Base-by-base conservation (phyloP, 305 asterid species). In the Fraxinus angustifolia region DNA sequence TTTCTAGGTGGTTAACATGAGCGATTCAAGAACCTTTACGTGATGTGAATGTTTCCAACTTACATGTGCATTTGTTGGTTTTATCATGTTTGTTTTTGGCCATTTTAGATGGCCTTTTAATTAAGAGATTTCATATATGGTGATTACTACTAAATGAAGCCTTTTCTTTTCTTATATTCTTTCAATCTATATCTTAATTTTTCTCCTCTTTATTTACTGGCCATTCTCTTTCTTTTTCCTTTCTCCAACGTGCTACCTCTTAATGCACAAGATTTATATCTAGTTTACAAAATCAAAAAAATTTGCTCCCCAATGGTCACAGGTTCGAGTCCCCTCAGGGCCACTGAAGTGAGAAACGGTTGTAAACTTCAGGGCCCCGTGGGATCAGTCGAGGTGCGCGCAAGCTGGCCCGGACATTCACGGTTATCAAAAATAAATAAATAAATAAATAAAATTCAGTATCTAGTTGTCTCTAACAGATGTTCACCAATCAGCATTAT, bases 21-120 rank as follows among this genome's bases (percentile, higher is more conserved):
- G 34, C 34, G 45, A 19, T 72, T 53, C 45, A 62, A n/a, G 36
- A 16, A 74, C n/a, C 67, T 40, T 50, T 50, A 21, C 40, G 1
- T 72, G 26, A 21, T 38, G 42, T 26, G 4, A 72, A 4, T 82
- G 30, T 10, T 48, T 73, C 53, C 26, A 30, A 40, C 58, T 30
- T 38, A 10, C 23, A 42, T 31, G 68, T 45, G 68, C 28, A 38
- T 35, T 60, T 73, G 53, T 72, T 17, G 33, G 79, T 58, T 35
- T 38, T 78, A 6, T 65, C 35, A n/a, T 56, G n/a, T 34, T 17
- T n/a, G 26, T 71, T 71, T 23, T 31, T 34, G 50, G 30, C 75
- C 78, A 28, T 26, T 71, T 48, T 48, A 79, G 75, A 48, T 34
- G 85, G 19, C 74, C 40, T 68, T 68, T 30, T 12, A 28, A 30